A percentile compares a stretch with the other conserved stretches of the same genome.
Evolutionary conservation across 2,329 filamentous ascomycete genomes (phyloP).

Genomic region (Epicoccum sorghinum): DNA sequence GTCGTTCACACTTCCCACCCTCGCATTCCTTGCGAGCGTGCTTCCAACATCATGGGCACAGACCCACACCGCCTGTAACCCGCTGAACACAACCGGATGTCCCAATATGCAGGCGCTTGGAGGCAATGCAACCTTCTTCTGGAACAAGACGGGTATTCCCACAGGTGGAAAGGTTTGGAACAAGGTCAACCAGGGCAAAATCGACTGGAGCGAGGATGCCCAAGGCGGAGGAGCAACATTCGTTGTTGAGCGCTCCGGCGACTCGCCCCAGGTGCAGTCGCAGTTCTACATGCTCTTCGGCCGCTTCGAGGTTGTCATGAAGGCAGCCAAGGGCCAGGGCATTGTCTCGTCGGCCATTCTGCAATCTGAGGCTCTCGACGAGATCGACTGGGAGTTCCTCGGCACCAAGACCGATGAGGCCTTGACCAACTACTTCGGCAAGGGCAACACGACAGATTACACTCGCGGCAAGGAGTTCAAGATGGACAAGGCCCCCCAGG

Average conservation of each 20-base stretch:
- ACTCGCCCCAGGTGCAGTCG: conserved; percentile 78
- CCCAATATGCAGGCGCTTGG: conserved; percentile 74
- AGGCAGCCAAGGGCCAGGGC: conserved; percentile 56
- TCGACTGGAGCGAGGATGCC: conserved; percentile 61
- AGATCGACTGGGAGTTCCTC: conserved; percentile 60
- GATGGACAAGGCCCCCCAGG: conserved; percentile 37
- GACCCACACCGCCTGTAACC: conserved; percentile 79
- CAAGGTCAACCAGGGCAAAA: conserved; percentile 69
- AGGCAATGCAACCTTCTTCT: conserved; percentile 58
- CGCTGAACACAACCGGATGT: conserved; percentile 70
- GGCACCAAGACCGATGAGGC: conserved; percentile 49
- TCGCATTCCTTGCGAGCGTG: conserved; percentile 45
- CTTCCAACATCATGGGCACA: conserved; percentile 67
- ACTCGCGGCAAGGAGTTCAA: conserved; percentile 51
- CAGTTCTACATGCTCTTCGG: conserved; percentile 62
- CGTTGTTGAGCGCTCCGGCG: conserved; percentile 70
- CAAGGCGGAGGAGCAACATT: conserved; percentile 68
- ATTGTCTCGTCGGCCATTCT: conserved; percentile 59
- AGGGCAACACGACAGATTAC: conserved; percentile 60
- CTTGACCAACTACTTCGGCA: conserved; percentile 62
- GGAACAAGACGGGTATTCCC: conserved; percentile 58
- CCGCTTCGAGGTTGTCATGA: conserved; percentile 55
- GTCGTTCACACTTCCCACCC: conserved; percentile 42
- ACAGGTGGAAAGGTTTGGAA: conserved; percentile 58
- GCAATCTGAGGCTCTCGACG: conserved; percentile 59